Evolutionary conservation across 176 grass and related monocot genomes (phyloP), one percentile per base, ranked within the genome.

Genomic region (Zea luxurians): DNA sequence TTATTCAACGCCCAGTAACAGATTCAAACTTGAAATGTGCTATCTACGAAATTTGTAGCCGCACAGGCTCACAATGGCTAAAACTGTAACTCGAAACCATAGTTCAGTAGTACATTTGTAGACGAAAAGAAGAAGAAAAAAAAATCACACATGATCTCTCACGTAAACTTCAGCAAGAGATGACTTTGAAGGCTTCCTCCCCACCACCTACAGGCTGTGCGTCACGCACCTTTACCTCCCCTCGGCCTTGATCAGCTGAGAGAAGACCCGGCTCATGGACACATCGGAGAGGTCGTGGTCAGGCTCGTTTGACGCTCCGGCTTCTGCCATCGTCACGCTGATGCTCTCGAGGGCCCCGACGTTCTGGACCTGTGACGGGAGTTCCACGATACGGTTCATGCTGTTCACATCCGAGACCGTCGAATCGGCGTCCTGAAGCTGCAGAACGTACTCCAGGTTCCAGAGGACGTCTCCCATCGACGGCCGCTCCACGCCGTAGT

Each of bases 161-260:
- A 68, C 61, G 83, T 78, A 78, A 85, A 79, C 61, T 61, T 68
- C 18, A 75, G 61, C 60, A 82, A 62, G 66, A 89, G 42, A 83
- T 45, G 71, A 85, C 52, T 78, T 53, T 48, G 4, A 71, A 81
- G 60, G 50, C 43, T 68, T 85, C 66, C 58, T 46, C 78, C 9
- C 63, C 55, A 79, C 64, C 65, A 27, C 70, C 78, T 83, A 82
- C 78, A 77, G 73, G 78, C 40, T 37, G 44, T 37, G 44, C 48
- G 18, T 12, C 36, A 36, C 44, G 37, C 57, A 36, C 20, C 11
- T 61, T 91, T 70, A 93, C 82, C 95, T 91, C 54, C 91, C 95
- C 85, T 97, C 95, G 3, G 95, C 87, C 70, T 92, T 92, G 80
- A 97, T 92, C 54, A 97, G 80, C 75, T 97, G 95, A 8, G 95